Base-by-base conservation (phyloP, 176 grass and related monocot genomes). In the Hyparrhenia diplandra region DNA sequence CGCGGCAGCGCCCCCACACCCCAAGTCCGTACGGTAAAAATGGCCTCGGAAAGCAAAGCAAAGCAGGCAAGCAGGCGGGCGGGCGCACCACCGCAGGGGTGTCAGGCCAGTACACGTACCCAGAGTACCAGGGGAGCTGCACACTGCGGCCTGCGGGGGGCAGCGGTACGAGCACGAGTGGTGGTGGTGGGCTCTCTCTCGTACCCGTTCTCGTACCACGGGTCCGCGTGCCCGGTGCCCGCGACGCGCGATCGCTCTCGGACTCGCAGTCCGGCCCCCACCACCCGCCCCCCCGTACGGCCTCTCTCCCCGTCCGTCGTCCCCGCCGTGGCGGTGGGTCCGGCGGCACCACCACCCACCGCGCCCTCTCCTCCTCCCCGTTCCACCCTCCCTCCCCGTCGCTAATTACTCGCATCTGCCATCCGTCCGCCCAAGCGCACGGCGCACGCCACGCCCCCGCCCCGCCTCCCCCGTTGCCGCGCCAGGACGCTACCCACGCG, bases 371-470 rank as follows among this genome's bases (percentile, higher is more conserved):
- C 5, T 28, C 13, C 10, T 61, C 17, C 66, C 51, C 34, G n/a
- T 42, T 55, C 12, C 31, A 7, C 54, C 87, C 87, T 25, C 35
- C 49, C 7, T 10, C 3, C 41, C 3, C 0, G 5, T 0, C 5
- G 12, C 70, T 80, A 91, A 88, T 88, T 88, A 94, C 88, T 42
- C 62, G 10, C n/a, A 9, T 10, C 28, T 80, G 85, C 91, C 91
- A 85, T 51, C 36, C 18, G 5, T 13, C 65, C 17, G n/a, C 24
- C 66, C 31, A 54, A 10, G 14, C 64, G 13, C 34, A 2, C 73
- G 62, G 51, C 51, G 51, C 52, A 39, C 34, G 34, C 43, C 4
- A 25, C 10, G 43, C 31, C 32, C 30, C 24, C 30, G 30, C 46
- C 21, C 3, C 32, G n/a, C 1, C 8, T 3, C 6, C 32, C 2